Evolutionary conservation across 352 stramenopile species (phyloP), one percentile per base, ranked within the genome.

Genomic region (Phytophthora rubi): DNA sequence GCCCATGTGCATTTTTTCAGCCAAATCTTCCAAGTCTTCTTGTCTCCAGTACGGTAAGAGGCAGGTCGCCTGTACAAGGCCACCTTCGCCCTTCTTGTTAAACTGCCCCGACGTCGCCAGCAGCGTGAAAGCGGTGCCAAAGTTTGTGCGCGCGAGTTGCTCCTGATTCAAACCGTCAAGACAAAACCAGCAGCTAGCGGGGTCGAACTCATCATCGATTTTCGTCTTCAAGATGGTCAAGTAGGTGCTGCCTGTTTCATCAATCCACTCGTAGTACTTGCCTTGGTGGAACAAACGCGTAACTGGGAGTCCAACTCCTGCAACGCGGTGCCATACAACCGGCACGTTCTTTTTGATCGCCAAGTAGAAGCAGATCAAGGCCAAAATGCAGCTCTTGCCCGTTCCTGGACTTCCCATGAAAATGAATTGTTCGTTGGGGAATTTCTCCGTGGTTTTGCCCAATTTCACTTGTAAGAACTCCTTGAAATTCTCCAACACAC

Each of bases 331-430:
- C 64, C 62, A 70, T 4, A 71, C 37, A 13, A 71, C 63, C n/a
- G 48, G 47, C 33, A 3, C 3, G 10, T 42, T 42, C 5, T 21
- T 21, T 21, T 21, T 0, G 18, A 16, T 65, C 32, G 47, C 54
- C 2, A 70, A 33, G 56, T 65, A 65, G 39, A 65, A 71, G 26
- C 64, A 71, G 5, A 71, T 7, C 48, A 71, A 61, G 0, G 42
- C 56, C 48, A 66, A 35, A 4, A 56, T 58, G 52, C 52, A 68
- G 21, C 61, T 68, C 30, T 68, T 62, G 23, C 61, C 61, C 4
- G 26, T 70, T 48, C 62, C 62, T 59, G 62, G 47, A 49, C 45
- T 70, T 21, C 18, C 18, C 18, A 30, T 54, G 9, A 68, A 6
- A 59, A 70, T 28, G 23, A 70, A 59, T 35, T 59, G 62, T 47